Percentiles rank a stretch among this genome's conserved stretches.
Conservation (phyloP, 768 basidiomycete species). For the Boletus pseudo-olivaceus region DNA sequence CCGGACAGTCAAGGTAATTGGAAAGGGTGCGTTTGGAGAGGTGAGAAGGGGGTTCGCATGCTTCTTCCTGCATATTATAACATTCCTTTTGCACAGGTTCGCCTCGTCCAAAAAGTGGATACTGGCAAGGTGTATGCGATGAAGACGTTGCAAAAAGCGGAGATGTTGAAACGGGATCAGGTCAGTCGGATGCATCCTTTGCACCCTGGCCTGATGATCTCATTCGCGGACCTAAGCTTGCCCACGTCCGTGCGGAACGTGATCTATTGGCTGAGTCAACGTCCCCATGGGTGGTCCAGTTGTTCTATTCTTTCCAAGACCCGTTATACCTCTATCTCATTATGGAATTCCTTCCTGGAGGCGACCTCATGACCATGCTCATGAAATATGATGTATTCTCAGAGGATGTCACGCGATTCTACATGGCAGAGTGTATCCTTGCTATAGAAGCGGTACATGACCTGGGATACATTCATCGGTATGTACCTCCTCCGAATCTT, state of each 20-base stretch:
- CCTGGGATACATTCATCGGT: conserved; percentile 99
- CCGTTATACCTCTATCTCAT: conserved; percentile 93
- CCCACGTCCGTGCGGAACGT: conserved; percentile 95
- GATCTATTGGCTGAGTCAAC: conserved; percentile 96
- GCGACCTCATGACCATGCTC: conserved; percentile 99
- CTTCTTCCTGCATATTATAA: neutral
- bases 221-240: conserved; percentile 56
- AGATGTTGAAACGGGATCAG: conserved; percentile 99
- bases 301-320: conserved; percentile 99
- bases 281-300: conserved; percentile 94
- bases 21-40: conserved; percentile 98
- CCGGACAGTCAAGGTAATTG: conserved; percentile 96
- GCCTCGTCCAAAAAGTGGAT: conserved; percentile 94
- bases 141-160: conserved; percentile 97
- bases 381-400: conserved; percentile 99
- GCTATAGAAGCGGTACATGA: conserved; percentile 98
- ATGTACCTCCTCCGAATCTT: conserved; percentile 22
- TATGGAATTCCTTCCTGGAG: conserved; percentile 90
- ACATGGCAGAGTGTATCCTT: conserved; percentile 97
- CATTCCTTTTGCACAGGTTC: conserved; percentile 51
- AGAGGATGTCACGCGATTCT: conserved; percentile 97
- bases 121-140: conserved; percentile 99
- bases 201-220: neutral
- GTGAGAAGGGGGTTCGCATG: conserved; percentile 40
- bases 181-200: conserved; percentile 39